A percentile compares a stretch with the other conserved stretches of the same genome.
Conservation (phyloP, 2,329 filamentous ascomycete genomes). For the Fusarium staphyleae region DNA sequence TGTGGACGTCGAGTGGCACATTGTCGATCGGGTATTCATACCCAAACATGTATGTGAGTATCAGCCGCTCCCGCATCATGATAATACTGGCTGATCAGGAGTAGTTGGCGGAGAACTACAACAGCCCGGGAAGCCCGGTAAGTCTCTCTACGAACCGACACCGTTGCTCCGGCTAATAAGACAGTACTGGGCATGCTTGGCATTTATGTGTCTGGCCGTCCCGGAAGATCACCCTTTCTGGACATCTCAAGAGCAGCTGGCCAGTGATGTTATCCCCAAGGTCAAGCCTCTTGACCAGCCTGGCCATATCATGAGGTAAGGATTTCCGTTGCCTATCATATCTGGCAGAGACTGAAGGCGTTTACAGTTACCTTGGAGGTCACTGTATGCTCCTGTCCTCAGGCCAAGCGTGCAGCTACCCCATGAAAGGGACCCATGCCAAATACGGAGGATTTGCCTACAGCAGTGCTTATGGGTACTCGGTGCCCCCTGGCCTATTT, state of each 20-base stretch:
- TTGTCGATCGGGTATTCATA: constrained; percentile 80
- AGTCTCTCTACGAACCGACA: constrained; percentile 24
- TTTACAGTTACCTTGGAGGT: constrained; percentile 67
- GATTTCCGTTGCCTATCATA: not conserved
- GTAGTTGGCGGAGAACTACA: constrained; percentile 81
- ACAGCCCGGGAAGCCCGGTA: constrained; percentile 72
- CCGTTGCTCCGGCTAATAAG: constrained; percentile 36
- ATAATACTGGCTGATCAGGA: constrained; percentile 23
- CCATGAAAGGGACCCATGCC: constrained; percentile 80
- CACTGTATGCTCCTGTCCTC: constrained; percentile 79
- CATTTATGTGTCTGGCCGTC: constrained; percentile 76
- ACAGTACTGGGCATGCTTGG: constrained; percentile 80
- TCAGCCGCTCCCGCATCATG: not conserved
- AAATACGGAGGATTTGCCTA: constrained; percentile 85
- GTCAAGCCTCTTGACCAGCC: constrained; percentile 70
- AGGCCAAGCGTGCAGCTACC: constrained; percentile 82
- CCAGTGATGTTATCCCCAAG: constrained; percentile 62
- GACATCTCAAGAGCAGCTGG: constrained; percentile 70
- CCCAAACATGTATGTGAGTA: constrained; percentile 73
- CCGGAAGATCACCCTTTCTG: constrained; percentile 77
- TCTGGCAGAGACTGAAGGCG: constrained; percentile 5
- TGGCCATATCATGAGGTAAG: constrained; percentile 71
- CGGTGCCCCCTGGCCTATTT: constrained; percentile 77
- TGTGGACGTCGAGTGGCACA: constrained; percentile 78
- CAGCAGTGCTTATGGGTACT: constrained; percentile 77